Evolutionary conservation across 768 basidiomycete genomes (phyloP).

Genomic region (Hemileccinum rubropunctum): DNA sequence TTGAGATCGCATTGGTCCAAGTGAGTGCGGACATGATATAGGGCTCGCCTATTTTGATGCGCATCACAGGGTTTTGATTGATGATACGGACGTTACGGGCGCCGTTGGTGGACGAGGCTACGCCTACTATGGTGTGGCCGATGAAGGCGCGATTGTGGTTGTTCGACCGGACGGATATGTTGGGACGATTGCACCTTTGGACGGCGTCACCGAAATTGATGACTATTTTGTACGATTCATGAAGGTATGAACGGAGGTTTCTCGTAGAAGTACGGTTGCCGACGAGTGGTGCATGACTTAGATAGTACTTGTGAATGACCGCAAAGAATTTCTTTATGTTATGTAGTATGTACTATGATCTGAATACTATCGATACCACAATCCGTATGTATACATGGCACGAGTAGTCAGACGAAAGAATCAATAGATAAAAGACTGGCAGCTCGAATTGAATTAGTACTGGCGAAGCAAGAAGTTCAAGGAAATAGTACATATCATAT

Average conservation of each 20-base stretch:
- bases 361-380: no score
- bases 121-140: conserved; percentile 44
- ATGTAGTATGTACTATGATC: neutral
- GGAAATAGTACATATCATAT: no score
- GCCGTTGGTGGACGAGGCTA: conserved; percentile 54
- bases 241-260: conserved; percentile 5
- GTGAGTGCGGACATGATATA: conserved; percentile 22
- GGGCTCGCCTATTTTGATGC: neutral
- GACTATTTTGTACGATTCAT: conserved; percentile 49
- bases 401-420: no score
- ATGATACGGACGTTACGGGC: conserved; percentile 48
- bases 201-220: conserved; percentile 34
- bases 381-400: no score
- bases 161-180: conserved; percentile 52
- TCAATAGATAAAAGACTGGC: no score
- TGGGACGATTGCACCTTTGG: conserved; percentile 51
- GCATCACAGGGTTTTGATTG: conserved; percentile 52
- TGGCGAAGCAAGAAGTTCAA: no score
- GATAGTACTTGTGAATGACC: neutral
- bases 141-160: conserved; percentile 27
- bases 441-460: no score
- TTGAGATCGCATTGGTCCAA: conserved; percentile 43
- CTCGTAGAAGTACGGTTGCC: no score
- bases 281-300: neutral
- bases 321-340: neutral